These are phyloP conservation scores for Stachybotrys echinatus DNA, from an alignment of 2,329 filamentous ascomycete species.

Conservation along the genomic window DNA sequence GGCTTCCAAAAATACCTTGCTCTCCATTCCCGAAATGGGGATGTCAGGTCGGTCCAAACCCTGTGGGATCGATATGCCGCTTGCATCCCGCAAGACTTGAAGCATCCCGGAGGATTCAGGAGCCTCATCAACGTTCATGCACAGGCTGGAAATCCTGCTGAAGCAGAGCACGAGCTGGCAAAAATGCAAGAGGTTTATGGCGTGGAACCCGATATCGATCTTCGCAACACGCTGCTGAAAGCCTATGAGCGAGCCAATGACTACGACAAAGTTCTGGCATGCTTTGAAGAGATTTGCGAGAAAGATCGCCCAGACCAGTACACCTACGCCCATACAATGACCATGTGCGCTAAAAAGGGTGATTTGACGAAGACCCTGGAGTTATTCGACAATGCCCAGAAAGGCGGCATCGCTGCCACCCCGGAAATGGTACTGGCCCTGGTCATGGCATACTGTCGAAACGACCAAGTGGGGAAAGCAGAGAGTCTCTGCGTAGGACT, in stretches of 20 bases:
- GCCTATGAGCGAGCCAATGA: constrained; percentile 63
- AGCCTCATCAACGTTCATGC: constrained; percentile 69
- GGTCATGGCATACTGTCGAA: constrained; percentile 59
- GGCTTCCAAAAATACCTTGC: constrained; percentile 43
- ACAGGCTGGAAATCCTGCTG: constrained; percentile 56
- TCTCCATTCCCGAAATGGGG: constrained; percentile 42
- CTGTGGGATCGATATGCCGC: constrained; percentile 39
- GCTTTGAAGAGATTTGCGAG: constrained; percentile 56
- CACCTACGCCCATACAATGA: constrained; percentile 71
- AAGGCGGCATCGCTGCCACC: constrained; percentile 43
- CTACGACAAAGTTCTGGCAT: constrained; percentile 57
- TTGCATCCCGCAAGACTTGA: constrained; percentile 27
- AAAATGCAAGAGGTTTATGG: constrained; percentile 52
- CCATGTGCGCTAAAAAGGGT: constrained; percentile 63
- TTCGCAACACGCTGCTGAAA: constrained; percentile 75
- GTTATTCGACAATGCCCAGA: constrained; percentile 58
- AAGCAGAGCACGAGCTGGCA: constrained; percentile 56
- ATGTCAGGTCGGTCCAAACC: constrained; percentile 37
- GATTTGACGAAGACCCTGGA: constrained; percentile 66
- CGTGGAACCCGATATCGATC: constrained; percentile 49
- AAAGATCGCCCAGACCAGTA: constrained; percentile 50
- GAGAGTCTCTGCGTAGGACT: constrained; percentile 41
- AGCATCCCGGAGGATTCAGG: constrained; percentile 34
- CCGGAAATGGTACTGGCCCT: constrained; percentile 58
- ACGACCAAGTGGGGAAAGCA: constrained; percentile 28